Evolutionary conservation across 306 rosid genomes (phyloP), one percentile per base, ranked within the genome.

Genomic region (Vigna mungo): DNA sequence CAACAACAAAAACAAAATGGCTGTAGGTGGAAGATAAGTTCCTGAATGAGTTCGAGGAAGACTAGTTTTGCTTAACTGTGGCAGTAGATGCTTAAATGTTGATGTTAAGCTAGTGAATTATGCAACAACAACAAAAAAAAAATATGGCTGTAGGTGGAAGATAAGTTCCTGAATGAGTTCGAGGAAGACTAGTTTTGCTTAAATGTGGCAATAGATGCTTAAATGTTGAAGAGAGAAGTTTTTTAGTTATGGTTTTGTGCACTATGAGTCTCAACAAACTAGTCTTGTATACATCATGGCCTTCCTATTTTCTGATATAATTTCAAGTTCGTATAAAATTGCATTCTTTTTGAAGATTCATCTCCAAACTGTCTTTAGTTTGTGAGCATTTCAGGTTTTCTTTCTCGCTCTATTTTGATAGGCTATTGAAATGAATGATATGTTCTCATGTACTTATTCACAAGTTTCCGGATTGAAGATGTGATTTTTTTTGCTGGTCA

Each of bases 401-500:
- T 27, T 34, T 75, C 55, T 36, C 47, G 46, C 30, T 46, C 21
- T 60, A 18, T 12, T 14, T 58, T 58, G 20, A 32, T 37, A 13
- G 43, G 62, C 46, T 65, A 5, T 70, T 70, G 30, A 56, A 41
- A 55, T 46, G n/a, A 46, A 53, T 34, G 52, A 20, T 16, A 47
- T 55, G 27, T 27, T 68, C 25, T 62, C 9, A 16, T 18, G 8
- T 52, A 58, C 27, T 65, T 37, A 56, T 58, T 55, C 23, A 51
- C 53, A 18, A 66, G 66, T 67, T 56, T 49, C 30, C 67, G 47
- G 70, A 49, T 52, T 79, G 52, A 21, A 70, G 58, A 58, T 49
- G 41, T 32, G 75, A 64, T 8, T 46, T 30, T 14, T 83, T 56
- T 72, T 76, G 65, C 66, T n/a, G 32, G 47, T 75, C 34, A 32